Percentiles rank a stretch among this genome's conserved stretches.
Evolutionary conservation across 1,139 yeast genomes (phyloP).

Genomic region (Suhomyces taliae): DNA sequence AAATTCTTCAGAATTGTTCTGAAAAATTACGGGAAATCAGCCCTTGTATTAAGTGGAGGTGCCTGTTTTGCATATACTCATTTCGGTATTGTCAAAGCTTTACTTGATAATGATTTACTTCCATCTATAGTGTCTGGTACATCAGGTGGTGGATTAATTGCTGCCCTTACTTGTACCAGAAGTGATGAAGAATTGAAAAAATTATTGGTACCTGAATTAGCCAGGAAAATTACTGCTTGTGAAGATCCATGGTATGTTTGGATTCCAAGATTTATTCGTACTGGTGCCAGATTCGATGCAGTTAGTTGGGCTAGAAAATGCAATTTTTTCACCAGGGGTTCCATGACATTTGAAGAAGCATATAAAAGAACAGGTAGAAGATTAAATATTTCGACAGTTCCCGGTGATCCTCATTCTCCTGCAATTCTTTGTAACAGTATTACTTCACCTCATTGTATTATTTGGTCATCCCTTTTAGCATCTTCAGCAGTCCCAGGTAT

Average conservation of each 20-base stretch:
- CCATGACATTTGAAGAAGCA: constrained; percentile 71
- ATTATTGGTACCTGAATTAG: constrained; percentile 61
- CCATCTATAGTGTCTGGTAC: constrained; percentile 78
- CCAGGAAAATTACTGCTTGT: constrained; percentile 69
- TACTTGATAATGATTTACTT: constrained; percentile 62
- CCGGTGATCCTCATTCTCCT: constrained; percentile 82
- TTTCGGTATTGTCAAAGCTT: constrained; percentile 73
- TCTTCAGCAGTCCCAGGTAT: constrained; percentile 85
- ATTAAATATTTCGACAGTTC: constrained; percentile 74
- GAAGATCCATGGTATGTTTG: constrained; percentile 64
- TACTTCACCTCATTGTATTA: constrained; percentile 79
- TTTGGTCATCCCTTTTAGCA: constrained; percentile 77
- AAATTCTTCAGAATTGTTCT: constrained; percentile 58
- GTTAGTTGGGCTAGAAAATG: constrained; percentile 71
- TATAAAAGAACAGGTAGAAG: constrained; percentile 66
- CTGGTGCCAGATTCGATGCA: constrained; percentile 80
- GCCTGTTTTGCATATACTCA: constrained; percentile 79
- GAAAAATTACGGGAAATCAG: constrained; percentile 71
- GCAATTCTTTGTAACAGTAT: constrained; percentile 75
- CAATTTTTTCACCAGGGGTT: constrained; percentile 71
- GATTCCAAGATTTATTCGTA: constrained; percentile 64
- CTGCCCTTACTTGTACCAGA: constrained; percentile 70
- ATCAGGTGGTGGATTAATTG: constrained; percentile 81
- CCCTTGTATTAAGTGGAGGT: constrained; percentile 76
- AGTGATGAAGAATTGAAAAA: constrained; percentile 64